Conservation (phyloP, 2,329 filamentous ascomycete genomes). For the Fusarium continuum region DNA sequence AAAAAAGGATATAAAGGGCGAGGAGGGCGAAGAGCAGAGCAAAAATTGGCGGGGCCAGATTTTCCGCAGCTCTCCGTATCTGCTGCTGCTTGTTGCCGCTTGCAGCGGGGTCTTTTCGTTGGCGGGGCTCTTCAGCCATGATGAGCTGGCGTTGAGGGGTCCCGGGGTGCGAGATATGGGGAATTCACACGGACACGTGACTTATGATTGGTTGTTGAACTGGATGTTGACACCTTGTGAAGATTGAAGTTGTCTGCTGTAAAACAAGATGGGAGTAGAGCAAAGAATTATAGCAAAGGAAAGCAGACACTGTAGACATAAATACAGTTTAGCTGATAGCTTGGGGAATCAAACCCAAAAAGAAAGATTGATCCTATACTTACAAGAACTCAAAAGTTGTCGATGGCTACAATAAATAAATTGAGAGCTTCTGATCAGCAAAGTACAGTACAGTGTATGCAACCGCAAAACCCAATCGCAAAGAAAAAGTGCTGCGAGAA, state of each 20-base stretch:
- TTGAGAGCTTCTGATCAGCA: background rate
- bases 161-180: conserved; percentile 19
- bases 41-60: conserved; percentile 57
- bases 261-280: background rate
- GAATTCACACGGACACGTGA: conserved; percentile 44
- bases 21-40: conserved; percentile 51
- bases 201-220: conserved; percentile 4
- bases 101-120: conserved; percentile 49
- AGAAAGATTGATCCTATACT: background rate
- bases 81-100: conserved; percentile 38
- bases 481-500: conserved; percentile 10
- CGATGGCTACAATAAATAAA: background rate
- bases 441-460: conserved; percentile 33
- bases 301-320: background rate
- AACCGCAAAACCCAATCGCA: conserved; percentile 18
- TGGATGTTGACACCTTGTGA: conserved; percentile 16
- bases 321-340: background rate
- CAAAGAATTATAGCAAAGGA: background rate
- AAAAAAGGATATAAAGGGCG: conserved; percentile 50
- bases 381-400: background rate
- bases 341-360: background rate
- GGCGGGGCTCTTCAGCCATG: conserved; percentile 49
- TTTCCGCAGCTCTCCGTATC: conserved; percentile 48
- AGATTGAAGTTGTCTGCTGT: background rate
- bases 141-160: conserved; percentile 42